Conservation (phyloP, 1,139 yeast species). For the Ogataea hybrid region DNA sequence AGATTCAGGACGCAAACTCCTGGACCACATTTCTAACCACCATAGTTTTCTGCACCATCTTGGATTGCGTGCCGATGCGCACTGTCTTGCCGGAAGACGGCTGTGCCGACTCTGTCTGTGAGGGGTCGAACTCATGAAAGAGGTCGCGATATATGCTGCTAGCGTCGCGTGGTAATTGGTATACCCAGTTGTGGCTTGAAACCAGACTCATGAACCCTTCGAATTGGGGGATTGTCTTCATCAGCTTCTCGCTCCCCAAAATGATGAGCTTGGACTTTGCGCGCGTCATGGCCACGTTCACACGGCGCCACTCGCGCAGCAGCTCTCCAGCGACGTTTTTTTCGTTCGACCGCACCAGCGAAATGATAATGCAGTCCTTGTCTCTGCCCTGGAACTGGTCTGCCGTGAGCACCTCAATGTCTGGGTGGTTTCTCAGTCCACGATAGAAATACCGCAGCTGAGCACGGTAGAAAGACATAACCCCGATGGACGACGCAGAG, state of each 20-base stretch:
- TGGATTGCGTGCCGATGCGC: slow-evolving; percentile 18
- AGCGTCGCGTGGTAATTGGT: slow-evolving; percentile 49
- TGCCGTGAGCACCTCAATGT: slow-evolving; percentile 82
- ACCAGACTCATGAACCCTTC: slow-evolving; percentile 62
- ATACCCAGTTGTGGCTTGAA: slow-evolving; percentile 62
- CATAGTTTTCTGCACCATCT: slow-evolving; percentile 23
- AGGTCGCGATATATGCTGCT: slow-evolving; percentile 34
- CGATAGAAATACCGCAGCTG: slow-evolving; percentile 62
- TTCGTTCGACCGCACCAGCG: slow-evolving; percentile 52
- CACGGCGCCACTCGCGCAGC: slow-evolving; percentile 83
- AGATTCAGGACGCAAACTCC: slow-evolving; percentile 18
- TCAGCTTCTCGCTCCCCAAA: slow-evolving; percentile 71
- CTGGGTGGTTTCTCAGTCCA: slow-evolving; percentile 39
- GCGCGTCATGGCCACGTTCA: slow-evolving; percentile 92
- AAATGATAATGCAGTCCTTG: slow-evolving; percentile 54
- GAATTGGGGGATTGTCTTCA: slow-evolving; percentile 54
- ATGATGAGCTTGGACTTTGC: slow-evolving; percentile 82
- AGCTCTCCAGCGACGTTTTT: slow-evolving; percentile 72
- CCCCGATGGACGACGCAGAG: slow-evolving; percentile 60
- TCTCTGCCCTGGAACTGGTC: slow-evolving; percentile 70
- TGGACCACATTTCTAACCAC: slow-evolving; percentile 28
- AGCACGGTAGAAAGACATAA: slow-evolving; percentile 85
- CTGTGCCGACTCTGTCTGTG: slow-evolving; percentile 1
- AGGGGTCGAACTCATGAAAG: slow-evolving; percentile 12
- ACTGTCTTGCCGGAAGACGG: slow-evolving; percentile 3